Evolutionary conservation across 1,139 yeast species (phyloP).

Genomic region (Zhuliangozyma blackwelliae): DNA sequence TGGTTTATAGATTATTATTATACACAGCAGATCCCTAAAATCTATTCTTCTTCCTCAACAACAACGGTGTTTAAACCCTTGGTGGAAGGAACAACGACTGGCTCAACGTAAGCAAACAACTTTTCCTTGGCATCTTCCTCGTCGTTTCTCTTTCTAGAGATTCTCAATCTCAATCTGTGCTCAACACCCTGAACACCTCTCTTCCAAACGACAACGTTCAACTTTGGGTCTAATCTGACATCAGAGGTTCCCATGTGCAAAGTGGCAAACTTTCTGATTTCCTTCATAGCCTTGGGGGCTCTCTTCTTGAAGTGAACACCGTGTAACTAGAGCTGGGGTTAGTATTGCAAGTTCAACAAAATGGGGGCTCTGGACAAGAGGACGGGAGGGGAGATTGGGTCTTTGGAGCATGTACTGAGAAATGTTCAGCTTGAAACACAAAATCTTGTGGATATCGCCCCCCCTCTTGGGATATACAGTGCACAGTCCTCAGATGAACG

Average conservation of each 20-base stretch:
- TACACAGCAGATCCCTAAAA: slow-evolving; percentile 5
- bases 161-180: slow-evolving; percentile 96
- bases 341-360: too few relatives aligned
- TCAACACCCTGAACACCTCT: slow-evolving; percentile 99
- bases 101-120: slow-evolving; percentile 97
- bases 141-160: slow-evolving; percentile 99
- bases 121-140: slow-evolving; percentile 99
- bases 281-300: slow-evolving; percentile 99
- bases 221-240: slow-evolving; percentile 98
- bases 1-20: slow-evolving; percentile 6
- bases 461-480: too few relatives aligned
- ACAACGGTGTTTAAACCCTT: slow-evolving; percentile 98
- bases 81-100: slow-evolving; percentile 89
- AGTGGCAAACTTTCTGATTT: slow-evolving; percentile 96
- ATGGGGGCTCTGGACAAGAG: too few relatives aligned
- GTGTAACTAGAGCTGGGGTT: slow-evolving; percentile 54
- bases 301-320: slow-evolving; percentile 99
- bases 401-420: too few relatives aligned
- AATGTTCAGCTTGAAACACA: too few relatives aligned
- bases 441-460: too few relatives aligned
- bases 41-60: slow-evolving; percentile 64
- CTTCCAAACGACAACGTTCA: slow-evolving; percentile 98
- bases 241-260: slow-evolving; percentile 99
- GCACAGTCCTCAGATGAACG: too few relatives aligned
- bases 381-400: too few relatives aligned